A percentile compares a stretch with the other conserved stretches of the same genome.
Evolutionary conservation across 768 basidiomycete species (phyloP).

Genomic region (Suillus plorans): DNA sequence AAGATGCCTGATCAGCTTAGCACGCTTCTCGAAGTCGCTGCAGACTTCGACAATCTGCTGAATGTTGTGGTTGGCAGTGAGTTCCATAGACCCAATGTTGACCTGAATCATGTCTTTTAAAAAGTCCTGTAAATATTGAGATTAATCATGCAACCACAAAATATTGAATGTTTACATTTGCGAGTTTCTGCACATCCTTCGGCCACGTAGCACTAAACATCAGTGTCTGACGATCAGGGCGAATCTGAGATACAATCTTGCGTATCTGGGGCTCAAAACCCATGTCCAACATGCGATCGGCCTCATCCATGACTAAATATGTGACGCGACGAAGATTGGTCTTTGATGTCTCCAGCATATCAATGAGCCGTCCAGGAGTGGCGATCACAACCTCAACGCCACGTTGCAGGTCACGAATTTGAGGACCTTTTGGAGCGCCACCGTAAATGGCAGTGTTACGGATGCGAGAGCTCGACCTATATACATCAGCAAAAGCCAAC

Average conservation of each 20-base stretch:
- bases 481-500: slow-evolving; percentile 8
- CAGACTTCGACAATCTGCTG: slow-evolving; percentile 94
- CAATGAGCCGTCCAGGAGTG: slow-evolving; percentile 99
- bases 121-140: slow-evolving; percentile 67
- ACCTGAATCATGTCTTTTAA: slow-evolving; percentile 95
- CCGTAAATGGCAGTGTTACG: slow-evolving; percentile 99
- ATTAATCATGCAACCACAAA: neutral
- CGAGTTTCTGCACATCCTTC: slow-evolving; percentile 97
- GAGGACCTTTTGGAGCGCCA: slow-evolving; percentile 97
- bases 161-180: slow-evolving; percentile 53
- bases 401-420: slow-evolving; percentile 95
- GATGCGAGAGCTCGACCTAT: slow-evolving; percentile 86
- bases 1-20: slow-evolving; percentile 94
- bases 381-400: slow-evolving; percentile 98
- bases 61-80: slow-evolving; percentile 98
- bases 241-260: slow-evolving; percentile 96
- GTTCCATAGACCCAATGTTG: slow-evolving; percentile 98
- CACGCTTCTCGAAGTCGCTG: slow-evolving; percentile 96
- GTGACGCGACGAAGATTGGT: slow-evolving; percentile 96
- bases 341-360: slow-evolving; percentile 97
- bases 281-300: slow-evolving; percentile 99
- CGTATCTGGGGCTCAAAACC: slow-evolving; percentile 99
- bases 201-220: slow-evolving; percentile 99
- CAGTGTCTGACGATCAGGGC: slow-evolving; percentile 96
- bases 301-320: slow-evolving; percentile 99